These are phyloP conservation scores for Nymphaea colorata DNA, from an alignment of 164 flowering plant genomes.

Conservation along the genomic window DNA sequence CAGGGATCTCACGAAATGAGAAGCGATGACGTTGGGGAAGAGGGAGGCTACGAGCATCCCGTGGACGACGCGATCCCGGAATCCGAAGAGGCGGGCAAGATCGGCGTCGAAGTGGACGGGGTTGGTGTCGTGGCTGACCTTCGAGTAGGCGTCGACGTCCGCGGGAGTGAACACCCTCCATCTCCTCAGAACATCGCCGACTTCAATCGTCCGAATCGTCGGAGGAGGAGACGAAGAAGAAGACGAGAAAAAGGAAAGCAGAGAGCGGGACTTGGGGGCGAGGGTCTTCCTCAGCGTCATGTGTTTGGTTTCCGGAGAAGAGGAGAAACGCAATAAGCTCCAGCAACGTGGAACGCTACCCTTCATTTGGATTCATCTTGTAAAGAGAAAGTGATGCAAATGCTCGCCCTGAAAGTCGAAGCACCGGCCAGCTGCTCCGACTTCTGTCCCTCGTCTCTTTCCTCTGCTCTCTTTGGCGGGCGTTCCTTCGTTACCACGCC, in stretches of 20 bases:
- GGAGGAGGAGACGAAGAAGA: conserved; percentile 26
- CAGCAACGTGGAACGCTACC: too few relatives aligned
- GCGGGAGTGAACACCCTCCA: conserved; percentile 28
- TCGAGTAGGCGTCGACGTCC: conserved; percentile 49
- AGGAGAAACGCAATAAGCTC: not conserved
- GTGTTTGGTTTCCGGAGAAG: not conserved
- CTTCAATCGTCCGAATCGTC: conserved; percentile 4
- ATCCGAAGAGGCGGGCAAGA: conserved; percentile 45
- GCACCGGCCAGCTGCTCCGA: too few relatives aligned
- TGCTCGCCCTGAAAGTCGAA: too few relatives aligned
- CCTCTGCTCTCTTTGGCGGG: too few relatives aligned
- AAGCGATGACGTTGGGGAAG: conserved; percentile 64
- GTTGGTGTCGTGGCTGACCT: conserved; percentile 48
- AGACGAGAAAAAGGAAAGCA: conserved; percentile 1
- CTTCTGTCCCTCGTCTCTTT: too few relatives aligned
- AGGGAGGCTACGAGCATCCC: conserved; percentile 84
- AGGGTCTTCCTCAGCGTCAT: not conserved
- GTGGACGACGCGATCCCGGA: conserved; percentile 52
- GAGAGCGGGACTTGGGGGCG: not conserved
- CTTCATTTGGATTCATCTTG: too few relatives aligned
- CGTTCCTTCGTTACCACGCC: too few relatives aligned
- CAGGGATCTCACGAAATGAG: conserved; percentile 49
- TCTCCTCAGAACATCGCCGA: conserved; percentile 44
- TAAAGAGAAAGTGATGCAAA: too few relatives aligned
- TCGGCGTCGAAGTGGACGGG: conserved; percentile 59